Evolutionary conservation across 2,329 filamentous ascomycete genomes (phyloP).

Genomic region (Trematosphaeria pertusa): DNA sequence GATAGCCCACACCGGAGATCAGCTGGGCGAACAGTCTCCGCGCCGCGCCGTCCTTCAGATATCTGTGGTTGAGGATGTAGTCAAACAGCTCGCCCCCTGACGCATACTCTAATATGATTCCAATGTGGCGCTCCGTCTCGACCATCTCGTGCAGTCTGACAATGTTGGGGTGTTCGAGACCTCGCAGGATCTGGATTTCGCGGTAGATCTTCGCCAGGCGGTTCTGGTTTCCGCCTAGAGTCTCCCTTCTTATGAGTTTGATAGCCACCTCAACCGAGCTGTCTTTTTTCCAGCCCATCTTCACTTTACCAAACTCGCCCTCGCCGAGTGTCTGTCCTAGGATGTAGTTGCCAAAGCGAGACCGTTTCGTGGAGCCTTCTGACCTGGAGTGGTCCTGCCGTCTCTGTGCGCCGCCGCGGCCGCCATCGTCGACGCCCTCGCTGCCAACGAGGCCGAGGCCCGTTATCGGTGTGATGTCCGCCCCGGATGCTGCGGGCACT

Average conservation of each 20-base stretch:
- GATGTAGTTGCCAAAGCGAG: constrained; percentile 94
- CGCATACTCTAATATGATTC: constrained; percentile 97
- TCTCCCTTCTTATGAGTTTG: constrained; percentile 94
- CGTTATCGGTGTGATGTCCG: constrained; percentile 54
- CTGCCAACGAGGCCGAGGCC: constrained; percentile 58
- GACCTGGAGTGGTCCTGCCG: constrained; percentile 67
- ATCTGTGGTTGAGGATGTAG: constrained; percentile 96
- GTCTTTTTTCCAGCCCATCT: constrained; percentile 97
- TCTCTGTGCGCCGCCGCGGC: constrained; percentile 51
- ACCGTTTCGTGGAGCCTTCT: constrained; percentile 70
- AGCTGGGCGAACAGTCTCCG: constrained; percentile 93
- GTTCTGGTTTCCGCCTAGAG: constrained; percentile 84
- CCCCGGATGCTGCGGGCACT: constrained; percentile 50
- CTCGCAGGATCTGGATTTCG: constrained; percentile 89
- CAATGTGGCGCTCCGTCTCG: constrained; percentile 95
- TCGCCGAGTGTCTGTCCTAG: constrained; percentile 95
- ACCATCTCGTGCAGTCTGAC: constrained; percentile 98
- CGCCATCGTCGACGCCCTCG: constrained; percentile 59
- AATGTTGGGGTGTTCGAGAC: constrained; percentile 93
- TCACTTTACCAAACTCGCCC: constrained; percentile 98
- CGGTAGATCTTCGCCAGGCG: constrained; percentile 96
- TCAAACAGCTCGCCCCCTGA: constrained; percentile 98
- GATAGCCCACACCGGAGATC: constrained; percentile 93
- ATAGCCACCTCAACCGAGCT: constrained; percentile 93
- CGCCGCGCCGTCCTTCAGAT: constrained; percentile 91